These are phyloP conservation scores for Lentinula novae-zelandiae DNA, from an alignment of 1,284 basidiomycete genomes.

Conservation along the genomic window DNA sequence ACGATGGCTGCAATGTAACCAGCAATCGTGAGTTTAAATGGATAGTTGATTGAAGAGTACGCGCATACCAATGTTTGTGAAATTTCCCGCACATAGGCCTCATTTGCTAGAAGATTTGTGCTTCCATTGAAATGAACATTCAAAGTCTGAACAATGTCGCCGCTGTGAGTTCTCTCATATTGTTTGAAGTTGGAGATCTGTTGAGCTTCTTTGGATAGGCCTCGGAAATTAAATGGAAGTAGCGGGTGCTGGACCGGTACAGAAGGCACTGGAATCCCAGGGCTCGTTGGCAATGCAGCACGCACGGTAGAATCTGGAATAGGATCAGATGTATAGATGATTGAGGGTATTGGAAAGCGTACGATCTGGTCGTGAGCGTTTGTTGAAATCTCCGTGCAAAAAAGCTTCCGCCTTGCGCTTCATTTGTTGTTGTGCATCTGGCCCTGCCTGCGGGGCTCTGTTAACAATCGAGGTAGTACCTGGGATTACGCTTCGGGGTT, in stretches of 20 bases:
- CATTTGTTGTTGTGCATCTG: background rate
- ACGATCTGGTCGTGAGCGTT: background rate
- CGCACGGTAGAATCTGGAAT: too few relatives aligned
- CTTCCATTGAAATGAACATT: too few relatives aligned
- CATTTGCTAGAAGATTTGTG: background rate
- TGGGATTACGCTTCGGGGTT: background rate
- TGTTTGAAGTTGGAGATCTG: background rate
- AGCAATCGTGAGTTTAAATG: background rate
- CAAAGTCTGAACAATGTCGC: too few relatives aligned
- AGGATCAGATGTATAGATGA: too few relatives aligned
- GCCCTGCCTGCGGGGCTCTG: background rate
- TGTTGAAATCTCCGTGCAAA: background rate
- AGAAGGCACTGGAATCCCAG: background rate
- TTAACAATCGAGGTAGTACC: background rate
- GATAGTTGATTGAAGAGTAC: background rate
- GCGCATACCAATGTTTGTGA: background rate
- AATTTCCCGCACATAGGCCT: background rate
- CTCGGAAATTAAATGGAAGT: background rate
- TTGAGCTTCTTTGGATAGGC: background rate
- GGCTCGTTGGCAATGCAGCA: background rate
- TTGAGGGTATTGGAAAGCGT: background rate
- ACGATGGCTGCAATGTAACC: background rate
- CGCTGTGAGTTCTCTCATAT: too few relatives aligned
- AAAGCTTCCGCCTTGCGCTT: background rate
- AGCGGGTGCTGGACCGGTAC: background rate